phyloP scores from a whole-genome alignment of 1,284 basidiomycete species.

The Trichosporon ovoides region DNA sequence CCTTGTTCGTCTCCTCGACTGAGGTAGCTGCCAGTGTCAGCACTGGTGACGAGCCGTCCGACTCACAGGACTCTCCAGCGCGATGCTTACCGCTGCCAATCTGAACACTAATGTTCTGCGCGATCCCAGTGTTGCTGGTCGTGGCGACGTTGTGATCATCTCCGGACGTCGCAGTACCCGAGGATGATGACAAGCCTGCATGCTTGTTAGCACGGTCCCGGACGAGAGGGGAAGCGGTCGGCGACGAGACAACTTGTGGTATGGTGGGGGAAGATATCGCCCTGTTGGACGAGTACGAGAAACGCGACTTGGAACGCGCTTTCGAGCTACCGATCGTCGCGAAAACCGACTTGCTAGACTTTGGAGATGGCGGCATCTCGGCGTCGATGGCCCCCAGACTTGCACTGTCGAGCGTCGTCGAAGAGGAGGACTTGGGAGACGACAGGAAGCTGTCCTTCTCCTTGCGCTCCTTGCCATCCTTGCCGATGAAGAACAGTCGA shows the following conservation, averaged over 20 bases:
- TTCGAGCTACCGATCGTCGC: neutral
- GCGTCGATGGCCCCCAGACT: neutral
- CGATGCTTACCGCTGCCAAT: neutral
- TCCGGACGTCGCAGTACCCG: neutral
- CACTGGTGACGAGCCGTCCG: neutral
- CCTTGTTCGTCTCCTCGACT: conserved; percentile 1
- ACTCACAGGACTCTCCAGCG: neutral
- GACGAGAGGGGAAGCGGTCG: conserved; percentile 1
- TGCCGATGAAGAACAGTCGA: conserved; percentile 1
- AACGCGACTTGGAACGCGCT: neutral
- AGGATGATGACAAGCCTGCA: conserved; percentile 1
- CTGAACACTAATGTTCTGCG: neutral
- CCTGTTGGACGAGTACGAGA: conserved; percentile 2
- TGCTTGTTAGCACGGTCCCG: conserved; percentile 1
- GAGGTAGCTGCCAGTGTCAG: neutral
- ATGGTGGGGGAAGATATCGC: neutral
- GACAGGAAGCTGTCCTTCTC: neutral
- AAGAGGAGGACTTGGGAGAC: neutral
- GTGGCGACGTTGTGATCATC: neutral
- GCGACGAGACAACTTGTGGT: neutral
- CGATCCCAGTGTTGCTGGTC: neutral
- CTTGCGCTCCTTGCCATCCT: conserved; percentile 4
- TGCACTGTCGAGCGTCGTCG: conserved; percentile 4
- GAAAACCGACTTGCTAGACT: conserved; percentile 3
- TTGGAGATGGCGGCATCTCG: neutral